Base-by-base conservation (phyloP, 352 stramenopile species). In the Phytophthora pini region DNA sequence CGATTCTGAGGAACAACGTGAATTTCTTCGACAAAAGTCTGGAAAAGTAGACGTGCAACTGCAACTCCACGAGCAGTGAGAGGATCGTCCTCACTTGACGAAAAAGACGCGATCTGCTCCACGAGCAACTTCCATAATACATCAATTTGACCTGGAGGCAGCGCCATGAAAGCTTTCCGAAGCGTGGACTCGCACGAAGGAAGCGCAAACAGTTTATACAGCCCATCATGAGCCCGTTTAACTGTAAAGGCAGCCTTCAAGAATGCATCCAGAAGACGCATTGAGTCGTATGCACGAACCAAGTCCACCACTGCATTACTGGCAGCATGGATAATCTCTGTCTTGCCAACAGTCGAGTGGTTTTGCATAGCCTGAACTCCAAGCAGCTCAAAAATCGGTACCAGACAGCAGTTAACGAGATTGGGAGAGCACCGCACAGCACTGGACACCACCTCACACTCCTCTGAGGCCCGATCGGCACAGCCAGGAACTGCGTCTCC, bases 1-100 rank as follows among this genome's bases (percentile, higher is more conserved):
- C 84, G 87, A 52, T 89, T 92, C 59, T 93, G 77, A 34, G 84
- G 82, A 24, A 82, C 87, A 52, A 94, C 87, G 46, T 94, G 83
- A 51, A 96, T 75, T 67, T 96, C 87, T 56, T 94, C 82, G 1
- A 91, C 51, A 27, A 94, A 96, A 17, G 80, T 70, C 46, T 85
- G 80, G 58, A 94, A 90, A 5, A 95, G 50, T n/a, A 89, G 77
- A 5, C 88, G 88, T 22, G 80, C 81, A 56, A 94, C 61, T 1
- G 72, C 68, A 27, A 94, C 65, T 51, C 59, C 66, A 38, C 51
- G 66, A 0, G 50, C 29, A 13, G 49, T 71, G 17, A 38, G 20
- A 24, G 56, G n/a, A 26, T 56, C 12, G 29, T 74, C 48, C n/a
- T 67, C 36, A 2, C 29, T 46, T 34, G 40, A 74, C 31, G 40